phyloP scores from a whole-genome alignment of 1,284 basidiomycete genomes.

The Moesziomyces sp. region DNA sequence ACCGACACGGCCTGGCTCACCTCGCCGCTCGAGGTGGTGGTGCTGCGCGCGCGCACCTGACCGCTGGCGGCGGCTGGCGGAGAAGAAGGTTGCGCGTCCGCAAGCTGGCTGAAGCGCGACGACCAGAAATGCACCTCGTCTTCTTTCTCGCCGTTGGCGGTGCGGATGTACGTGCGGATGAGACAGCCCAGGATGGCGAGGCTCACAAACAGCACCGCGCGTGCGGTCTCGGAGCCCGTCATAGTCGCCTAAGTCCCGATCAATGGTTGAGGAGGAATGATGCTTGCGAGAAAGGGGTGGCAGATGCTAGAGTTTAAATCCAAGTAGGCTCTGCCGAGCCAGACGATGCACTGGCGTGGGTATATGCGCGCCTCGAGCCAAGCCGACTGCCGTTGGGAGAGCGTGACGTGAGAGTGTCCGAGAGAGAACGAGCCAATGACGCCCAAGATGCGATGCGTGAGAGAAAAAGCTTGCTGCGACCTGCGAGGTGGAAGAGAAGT shows the following conservation, averaged over 20 bases:
- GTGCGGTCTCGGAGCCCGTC: conserved; percentile 33
- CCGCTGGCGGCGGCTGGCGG: neutral
- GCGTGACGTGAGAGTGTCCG: neutral
- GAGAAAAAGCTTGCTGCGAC: no score
- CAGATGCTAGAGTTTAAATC: conserved; percentile 3
- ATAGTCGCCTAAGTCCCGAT: conserved; percentile 10
- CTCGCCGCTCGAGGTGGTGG: conserved; percentile 39
- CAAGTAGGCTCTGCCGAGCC: neutral
- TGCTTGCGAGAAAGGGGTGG: neutral
- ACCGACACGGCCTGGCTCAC: conserved; percentile 40
- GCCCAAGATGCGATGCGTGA: no score
- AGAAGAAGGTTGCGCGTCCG: no score
- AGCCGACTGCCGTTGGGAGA: neutral
- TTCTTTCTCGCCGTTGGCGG: conserved; percentile 43
- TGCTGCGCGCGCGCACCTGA: conserved; percentile 15
- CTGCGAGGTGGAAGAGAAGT: no score
- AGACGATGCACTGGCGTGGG: no score
- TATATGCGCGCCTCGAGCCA: neutral
- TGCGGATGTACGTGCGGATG: conserved; percentile 46
- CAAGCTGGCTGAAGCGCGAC: conserved; percentile 23
- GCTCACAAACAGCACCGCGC: conserved; percentile 37
- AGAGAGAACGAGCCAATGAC: neutral
- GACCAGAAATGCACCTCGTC: conserved; percentile 45
- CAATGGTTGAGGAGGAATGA: neutral
- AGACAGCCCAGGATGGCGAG: conserved; percentile 40